Base-by-base conservation (phyloP, 345 rosid species). In the Euphorbia tirucalli region DNA sequence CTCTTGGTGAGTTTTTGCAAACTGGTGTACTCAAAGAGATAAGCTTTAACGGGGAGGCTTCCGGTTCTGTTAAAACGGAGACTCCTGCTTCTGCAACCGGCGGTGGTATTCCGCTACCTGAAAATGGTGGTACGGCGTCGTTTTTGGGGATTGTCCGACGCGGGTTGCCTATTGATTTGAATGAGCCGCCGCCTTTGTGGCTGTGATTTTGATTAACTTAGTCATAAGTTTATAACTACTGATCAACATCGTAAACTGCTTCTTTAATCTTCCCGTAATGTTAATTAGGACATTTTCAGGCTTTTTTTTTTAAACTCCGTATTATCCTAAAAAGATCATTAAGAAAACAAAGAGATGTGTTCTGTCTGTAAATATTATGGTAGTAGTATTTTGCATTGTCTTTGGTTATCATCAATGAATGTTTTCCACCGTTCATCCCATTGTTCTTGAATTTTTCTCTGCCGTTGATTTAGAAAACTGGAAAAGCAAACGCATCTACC, bases 151-250 rank as follows among this genome's bases (percentile, higher is more conserved):
- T 83, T 39, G 89, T 79, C 7, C 76, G 82, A 66, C 94, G 93
- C 35, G 98, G 96, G 18, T 70, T 92, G 80, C 89, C 96, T 25
- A 88, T 94, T 39, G 98, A 92, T 73, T 87, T 94, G 80, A 94
- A 94, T 81, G 97, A 94, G 80, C 98, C 98, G 0, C 98, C 98
- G 39, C 98, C 97, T 9, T 58, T 87, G 76, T 90, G 97, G 96
- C 88, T 89, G 43, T 93, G 81, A 87, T 62, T 58, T 1, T 8
- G 1, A 27, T 27, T 24, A 49, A 6, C 3, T 24, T 54, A 35
- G 27, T 24, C 11, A 22, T 25, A n/a, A 50, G n/a, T 37, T 63
- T 35, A 64, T 49, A 35, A 56, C 27, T 35, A 25, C 18, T 31
- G 61, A 46, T 48, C n/a, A 46, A n/a, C 27, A 49, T 22, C 11